Conservation (phyloP, 768 basidiomycete genomes). For the Rhizopogon vinicolor region DNA sequence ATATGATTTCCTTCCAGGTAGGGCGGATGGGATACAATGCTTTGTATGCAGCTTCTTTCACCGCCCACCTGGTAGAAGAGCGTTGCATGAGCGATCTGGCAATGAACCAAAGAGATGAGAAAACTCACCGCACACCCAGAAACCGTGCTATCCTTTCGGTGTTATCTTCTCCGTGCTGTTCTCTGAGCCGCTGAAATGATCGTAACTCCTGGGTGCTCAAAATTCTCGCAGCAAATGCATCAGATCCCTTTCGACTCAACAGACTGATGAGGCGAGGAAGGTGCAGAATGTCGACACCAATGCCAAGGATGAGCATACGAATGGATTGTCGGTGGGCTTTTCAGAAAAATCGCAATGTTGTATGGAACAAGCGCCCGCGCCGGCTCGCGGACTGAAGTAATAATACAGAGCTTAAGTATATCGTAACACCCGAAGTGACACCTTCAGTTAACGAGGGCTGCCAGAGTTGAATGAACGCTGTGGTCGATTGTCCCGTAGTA, state of each 20-base stretch:
- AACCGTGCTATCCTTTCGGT: slow-evolving; percentile 34
- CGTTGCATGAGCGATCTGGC: background rate
- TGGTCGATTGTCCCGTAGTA: too few relatives aligned
- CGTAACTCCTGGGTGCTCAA: slow-evolving; percentile 46
- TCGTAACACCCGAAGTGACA: too few relatives aligned
- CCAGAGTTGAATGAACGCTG: too few relatives aligned
- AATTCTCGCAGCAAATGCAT: slow-evolving; percentile 54
- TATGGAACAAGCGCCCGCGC: background rate
- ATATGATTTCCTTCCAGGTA: slow-evolving; percentile 75
- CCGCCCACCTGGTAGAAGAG: slow-evolving; percentile 60
- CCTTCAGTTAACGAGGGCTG: too few relatives aligned
- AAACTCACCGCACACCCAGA: slow-evolving; percentile 67
- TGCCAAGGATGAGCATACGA: slow-evolving; percentile 60
- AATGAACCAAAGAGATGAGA: background rate
- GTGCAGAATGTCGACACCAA: slow-evolving; percentile 74
- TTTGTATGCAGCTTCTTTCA: slow-evolving; percentile 87
- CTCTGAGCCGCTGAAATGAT: slow-evolving; percentile 20
- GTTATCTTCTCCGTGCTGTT: slow-evolving; percentile 10
- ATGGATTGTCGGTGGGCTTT: background rate
- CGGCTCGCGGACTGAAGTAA: too few relatives aligned
- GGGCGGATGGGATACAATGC: slow-evolving; percentile 67
- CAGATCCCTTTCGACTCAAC: slow-evolving; percentile 41
- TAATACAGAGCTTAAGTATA: too few relatives aligned
- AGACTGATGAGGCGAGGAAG: slow-evolving; percentile 60
- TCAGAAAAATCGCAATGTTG: background rate